Percentiles rank a stretch among this genome's conserved stretches.
Evolutionary conservation across 1,284 basidiomycete genomes (phyloP).

Genomic region (Ceratobasidium sp.): DNA sequence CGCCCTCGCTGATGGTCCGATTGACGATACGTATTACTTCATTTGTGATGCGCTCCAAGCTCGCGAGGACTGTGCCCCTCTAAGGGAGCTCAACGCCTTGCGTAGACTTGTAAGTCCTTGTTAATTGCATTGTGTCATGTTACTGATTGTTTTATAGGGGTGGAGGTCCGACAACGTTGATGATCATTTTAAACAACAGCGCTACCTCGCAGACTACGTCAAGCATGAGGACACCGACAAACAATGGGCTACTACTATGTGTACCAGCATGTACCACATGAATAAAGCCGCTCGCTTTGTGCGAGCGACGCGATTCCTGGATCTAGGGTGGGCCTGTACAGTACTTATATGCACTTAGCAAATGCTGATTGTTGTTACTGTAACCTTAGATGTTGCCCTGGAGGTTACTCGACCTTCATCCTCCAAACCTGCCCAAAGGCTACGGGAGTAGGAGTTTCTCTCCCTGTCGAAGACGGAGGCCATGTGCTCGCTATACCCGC

Average conservation of each 20-base stretch:
- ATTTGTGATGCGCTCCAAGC: background rate
- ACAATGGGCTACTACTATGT: background rate
- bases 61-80: background rate
- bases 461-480: slow-evolving; percentile 32
- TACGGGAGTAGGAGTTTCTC: slow-evolving; percentile 21
- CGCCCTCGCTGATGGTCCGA: background rate
- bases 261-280: slow-evolving; percentile 1
- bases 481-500: slow-evolving; percentile 2
- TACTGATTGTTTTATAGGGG: background rate
- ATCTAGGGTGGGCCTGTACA: slow-evolving; percentile 30
- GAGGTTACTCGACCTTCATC: slow-evolving; percentile 36
- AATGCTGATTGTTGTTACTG: background rate
- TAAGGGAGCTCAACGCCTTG: background rate
- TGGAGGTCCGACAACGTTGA: background rate
- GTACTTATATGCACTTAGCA: background rate
- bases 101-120: background rate
- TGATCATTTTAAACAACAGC: background rate
- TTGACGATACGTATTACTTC: background rate
- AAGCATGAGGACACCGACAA: slow-evolving; percentile 1
- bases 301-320: slow-evolving; percentile 17
- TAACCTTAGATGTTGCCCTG: slow-evolving; percentile 20
- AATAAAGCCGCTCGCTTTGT: slow-evolving; percentile 1
- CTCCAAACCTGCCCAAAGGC: slow-evolving; percentile 10
- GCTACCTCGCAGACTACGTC: slow-evolving; percentile 4
- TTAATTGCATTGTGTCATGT: background rate